Base-by-base conservation (phyloP, 371 early-diverging fungal genomes). In the Chytridium lagenaria region DNA sequence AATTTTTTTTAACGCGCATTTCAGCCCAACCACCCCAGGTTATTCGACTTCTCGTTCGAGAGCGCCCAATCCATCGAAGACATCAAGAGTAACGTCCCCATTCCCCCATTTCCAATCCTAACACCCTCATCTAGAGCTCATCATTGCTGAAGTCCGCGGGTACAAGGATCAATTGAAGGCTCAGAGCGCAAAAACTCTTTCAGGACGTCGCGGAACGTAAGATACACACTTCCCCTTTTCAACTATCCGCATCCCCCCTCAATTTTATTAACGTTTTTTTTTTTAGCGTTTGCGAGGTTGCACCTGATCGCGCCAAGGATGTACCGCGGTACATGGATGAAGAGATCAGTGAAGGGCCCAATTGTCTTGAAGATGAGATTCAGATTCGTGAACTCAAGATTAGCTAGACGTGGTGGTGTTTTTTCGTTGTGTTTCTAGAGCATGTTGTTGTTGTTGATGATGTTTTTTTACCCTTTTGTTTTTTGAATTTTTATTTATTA, bases 41-140 rank as follows among this genome's bases (percentile, higher is more conserved):
- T 76, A 39, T 86, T 87, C 72, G 85, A 86, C 70, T 87, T 84
- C 68, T 51, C 67, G 28, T 87, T 87, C 73, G 88, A 87, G 72
- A 39, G 50, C 38, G 84, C 85, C 2, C 77, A 84, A 40, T 76
- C 75, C 39, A 86, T 87, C 37, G 80, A 77, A 38, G 86, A 85
- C 38, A 84, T 87, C 67, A 87, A 85, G 72, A 74, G 85, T 84
- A 70, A 36, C 69, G 23, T 19, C 16, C 36, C 61, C 23, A n/a
- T 36, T 66, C 67, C 39, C 37, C 22, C 52, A 2, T 33, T 50
- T 39, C 16, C 31, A 64, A 75, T 12, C 44, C 31, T 31, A n/a
- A n/a, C 1, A 52, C 26, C 5, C 26, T 33, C 3, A 16, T n/a
- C 2, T 64, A 80, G 81, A 73, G 61, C 69, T 84, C 44, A 81